Conservation (phyloP, 768 basidiomycete species). For the Lentinula boryana region DNA sequence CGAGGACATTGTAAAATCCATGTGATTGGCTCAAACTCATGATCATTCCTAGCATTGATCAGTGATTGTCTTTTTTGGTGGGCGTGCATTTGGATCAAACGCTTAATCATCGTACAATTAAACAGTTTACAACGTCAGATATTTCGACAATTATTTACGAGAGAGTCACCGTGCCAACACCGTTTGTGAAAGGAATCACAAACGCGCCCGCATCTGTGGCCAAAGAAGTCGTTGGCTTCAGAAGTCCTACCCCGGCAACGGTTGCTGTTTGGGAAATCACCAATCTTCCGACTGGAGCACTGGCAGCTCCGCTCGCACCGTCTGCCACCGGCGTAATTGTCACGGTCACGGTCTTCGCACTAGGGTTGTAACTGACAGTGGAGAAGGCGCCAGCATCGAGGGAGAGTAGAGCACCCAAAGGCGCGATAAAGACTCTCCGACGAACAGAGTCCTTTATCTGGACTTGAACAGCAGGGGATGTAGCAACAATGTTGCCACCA, state of each 20-base stretch:
- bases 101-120: neutral
- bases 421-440: conserved; percentile 45
- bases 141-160: neutral
- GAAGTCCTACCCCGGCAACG: conserved; percentile 28
- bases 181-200: conserved; percentile 35
- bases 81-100: too few species aligned
- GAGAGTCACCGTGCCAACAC: conserved; percentile 11
- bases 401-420: conserved; percentile 37
- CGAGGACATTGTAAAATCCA: too few species aligned
- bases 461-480: conserved; percentile 33
- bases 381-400: conserved; percentile 50
- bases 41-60: too few species aligned
- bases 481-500: conserved; percentile 40
- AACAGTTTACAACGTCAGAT: neutral
- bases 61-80: too few species aligned
- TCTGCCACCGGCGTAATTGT: conserved; percentile 30
- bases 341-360: conserved; percentile 29
- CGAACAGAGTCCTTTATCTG: conserved; percentile 41
- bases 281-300: conserved; percentile 39
- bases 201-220: conserved; percentile 40
- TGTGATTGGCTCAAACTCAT: too few species aligned
- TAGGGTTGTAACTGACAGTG: conserved; percentile 32
- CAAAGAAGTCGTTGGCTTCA: conserved; percentile 33
- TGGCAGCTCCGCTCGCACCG: conserved; percentile 33
- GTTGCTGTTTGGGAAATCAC: conserved; percentile 37